These are phyloP conservation scores for Saccharum spontaneum DNA, from an alignment of 176 grass and related monocot species.

Conservation along the genomic window DNA sequence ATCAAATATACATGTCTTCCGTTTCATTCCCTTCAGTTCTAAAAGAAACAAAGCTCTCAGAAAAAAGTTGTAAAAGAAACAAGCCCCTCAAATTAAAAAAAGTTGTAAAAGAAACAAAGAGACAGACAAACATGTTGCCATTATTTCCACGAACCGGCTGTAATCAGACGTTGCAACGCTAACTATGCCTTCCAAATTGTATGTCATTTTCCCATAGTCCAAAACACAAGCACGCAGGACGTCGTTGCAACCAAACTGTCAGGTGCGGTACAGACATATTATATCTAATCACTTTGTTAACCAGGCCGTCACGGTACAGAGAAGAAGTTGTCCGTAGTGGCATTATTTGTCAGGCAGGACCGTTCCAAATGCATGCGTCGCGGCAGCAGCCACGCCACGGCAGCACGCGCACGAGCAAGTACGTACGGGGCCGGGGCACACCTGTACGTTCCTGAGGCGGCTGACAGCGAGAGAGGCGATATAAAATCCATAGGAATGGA, in stretches of 20 bases:
- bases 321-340: too few relatives aligned
- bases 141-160: neutral
- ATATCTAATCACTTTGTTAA: neutral
- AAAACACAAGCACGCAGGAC: neutral
- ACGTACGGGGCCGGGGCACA: neutral
- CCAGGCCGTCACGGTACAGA: neutral
- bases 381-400: neutral
- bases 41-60: too few relatives aligned
- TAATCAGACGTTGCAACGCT: neutral
- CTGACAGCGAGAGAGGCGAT: constrained; percentile 7
- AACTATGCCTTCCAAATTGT: neutral
- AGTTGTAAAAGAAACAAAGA: too few relatives aligned
- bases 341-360: neutral
- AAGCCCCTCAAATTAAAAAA: too few relatives aligned
- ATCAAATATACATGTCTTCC: too few relatives aligned
- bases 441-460: neutral
- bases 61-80: too few relatives aligned
- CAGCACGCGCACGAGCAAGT: neutral
- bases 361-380: neutral
- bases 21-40: too few relatives aligned
- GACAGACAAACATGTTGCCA: neutral
- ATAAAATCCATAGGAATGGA: neutral
- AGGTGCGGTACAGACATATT: neutral
- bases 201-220: neutral
- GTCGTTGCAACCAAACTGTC: neutral